Conservation (phyloP, 2,329 filamentous ascomycete genomes). For the Penicillium thymicola region DNA sequence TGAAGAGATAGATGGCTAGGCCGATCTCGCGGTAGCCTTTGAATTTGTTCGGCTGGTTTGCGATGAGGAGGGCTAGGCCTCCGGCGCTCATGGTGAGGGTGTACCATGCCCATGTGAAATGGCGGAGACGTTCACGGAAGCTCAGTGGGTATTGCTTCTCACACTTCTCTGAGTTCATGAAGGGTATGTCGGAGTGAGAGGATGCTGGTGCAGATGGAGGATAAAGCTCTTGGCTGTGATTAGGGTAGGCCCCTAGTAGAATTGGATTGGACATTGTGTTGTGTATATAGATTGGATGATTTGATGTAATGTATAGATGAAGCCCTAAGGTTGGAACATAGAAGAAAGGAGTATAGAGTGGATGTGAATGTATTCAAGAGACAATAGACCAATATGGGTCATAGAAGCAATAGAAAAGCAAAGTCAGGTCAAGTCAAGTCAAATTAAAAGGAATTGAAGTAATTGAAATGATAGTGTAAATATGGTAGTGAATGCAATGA, state of each 20-base stretch:
- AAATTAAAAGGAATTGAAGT: neutral
- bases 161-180: conserved; percentile 22
- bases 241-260: conserved; percentile 11
- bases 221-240: conserved; percentile 10
- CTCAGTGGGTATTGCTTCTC: conserved; percentile 13
- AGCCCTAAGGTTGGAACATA: neutral
- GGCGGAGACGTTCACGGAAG: conserved; percentile 33
- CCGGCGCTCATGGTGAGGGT: conserved; percentile 73
- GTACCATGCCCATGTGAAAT: conserved; percentile 72
- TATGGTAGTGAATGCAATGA: neutral
- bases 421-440: neutral
- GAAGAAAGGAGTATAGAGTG: neutral
- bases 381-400: neutral
- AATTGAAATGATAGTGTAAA: no score
- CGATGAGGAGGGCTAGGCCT: conserved; percentile 62
- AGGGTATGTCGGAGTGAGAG: conserved; percentile 18
- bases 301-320: neutral
- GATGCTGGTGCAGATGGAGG: conserved; percentile 24
- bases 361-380: neutral
- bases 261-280: conserved; percentile 17
- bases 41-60: conserved; percentile 63
- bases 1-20: conserved; percentile 63
- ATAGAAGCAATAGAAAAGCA: neutral
- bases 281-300: neutral
- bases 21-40: conserved; percentile 62